Conservation (phyloP, 192 early-diverging fungal species). For the Mortierella antarctica region DNA sequence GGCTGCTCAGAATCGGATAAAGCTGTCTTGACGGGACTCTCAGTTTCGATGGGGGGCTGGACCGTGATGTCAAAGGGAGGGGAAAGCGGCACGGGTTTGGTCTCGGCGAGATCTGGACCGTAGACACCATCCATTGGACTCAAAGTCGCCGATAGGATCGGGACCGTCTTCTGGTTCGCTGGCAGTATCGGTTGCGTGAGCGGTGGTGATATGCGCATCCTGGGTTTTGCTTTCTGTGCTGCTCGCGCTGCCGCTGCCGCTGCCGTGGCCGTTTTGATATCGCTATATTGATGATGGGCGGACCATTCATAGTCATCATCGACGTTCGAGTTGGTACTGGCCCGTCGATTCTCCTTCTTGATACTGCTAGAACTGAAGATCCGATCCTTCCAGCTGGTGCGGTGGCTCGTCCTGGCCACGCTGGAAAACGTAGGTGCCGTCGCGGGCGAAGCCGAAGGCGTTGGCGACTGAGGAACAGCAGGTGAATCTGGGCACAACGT, state of each 20-base stretch:
- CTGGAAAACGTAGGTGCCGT: neutral
- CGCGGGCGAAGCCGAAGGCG: neutral
- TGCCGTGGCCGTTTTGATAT: neutral
- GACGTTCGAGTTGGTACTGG: conserved; percentile 23
- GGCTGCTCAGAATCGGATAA: no score
- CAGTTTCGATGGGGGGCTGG: conserved; percentile 3
- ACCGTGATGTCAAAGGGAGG: no score
- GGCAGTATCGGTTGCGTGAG: conserved; percentile 16
- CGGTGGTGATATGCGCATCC: conserved; percentile 11
- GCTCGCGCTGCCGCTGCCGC: neutral
- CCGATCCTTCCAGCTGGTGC: conserved; percentile 36
- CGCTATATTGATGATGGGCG: neutral
- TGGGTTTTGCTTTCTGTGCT: neutral
- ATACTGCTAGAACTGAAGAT: conserved; percentile 20
- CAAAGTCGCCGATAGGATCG: conserved; percentile 6
- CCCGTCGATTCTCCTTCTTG: conserved; percentile 18
- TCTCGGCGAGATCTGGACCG: conserved; percentile 24
- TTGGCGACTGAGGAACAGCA: neutral
- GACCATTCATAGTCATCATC: conserved; percentile 40
- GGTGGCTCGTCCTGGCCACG: conserved; percentile 5
- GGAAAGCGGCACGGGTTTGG: no score
- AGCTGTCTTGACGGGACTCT: no score
- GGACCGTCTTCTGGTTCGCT: conserved; percentile 10
- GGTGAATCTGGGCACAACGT: conserved; percentile 30
- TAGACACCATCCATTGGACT: conserved; percentile 28